These are phyloP conservation scores for Phaeomoniella chlamydospora DNA, from an alignment of 2,329 filamentous ascomycete species.

Conservation along the genomic window DNA sequence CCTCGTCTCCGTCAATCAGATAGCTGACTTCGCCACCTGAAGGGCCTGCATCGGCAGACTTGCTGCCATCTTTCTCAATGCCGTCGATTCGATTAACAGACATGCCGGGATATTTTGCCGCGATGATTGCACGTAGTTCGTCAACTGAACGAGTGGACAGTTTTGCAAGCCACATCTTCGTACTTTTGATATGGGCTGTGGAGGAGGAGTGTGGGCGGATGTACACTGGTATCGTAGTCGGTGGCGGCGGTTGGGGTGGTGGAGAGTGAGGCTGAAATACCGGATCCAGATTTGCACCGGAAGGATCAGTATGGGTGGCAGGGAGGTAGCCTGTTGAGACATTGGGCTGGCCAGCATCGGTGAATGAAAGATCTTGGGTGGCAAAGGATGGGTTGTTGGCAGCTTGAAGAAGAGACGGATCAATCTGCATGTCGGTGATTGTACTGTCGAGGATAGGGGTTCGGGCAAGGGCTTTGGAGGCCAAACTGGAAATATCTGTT, in stretches of 20 bases:
- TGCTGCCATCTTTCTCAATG: conserved; percentile 37
- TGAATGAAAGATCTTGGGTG: conserved; percentile 10
- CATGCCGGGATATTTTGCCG: conserved; percentile 45
- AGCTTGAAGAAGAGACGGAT: conserved; percentile 46
- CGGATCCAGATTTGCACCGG: conserved; percentile 21
- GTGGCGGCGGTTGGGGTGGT: conserved; percentile 4
- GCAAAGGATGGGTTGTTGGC: conserved; percentile 32
- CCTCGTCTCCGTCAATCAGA: conserved; percentile 54
- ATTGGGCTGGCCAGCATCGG: conserved; percentile 6
- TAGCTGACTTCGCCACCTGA: conserved; percentile 48
- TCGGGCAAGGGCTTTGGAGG: conserved; percentile 27
- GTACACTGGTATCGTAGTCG: conserved; percentile 43
- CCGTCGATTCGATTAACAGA: conserved; percentile 50
- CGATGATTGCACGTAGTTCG: conserved; percentile 49
- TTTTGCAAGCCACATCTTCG: conserved; percentile 49
- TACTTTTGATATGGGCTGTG: conserved; percentile 30
- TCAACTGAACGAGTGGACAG: conserved; percentile 42
- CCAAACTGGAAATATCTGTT: conserved; percentile 26
- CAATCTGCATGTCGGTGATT: conserved; percentile 44
- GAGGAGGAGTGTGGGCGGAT: conserved; percentile 57
- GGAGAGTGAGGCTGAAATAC: conserved; percentile 3
- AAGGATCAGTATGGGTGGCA: conserved; percentile 11
- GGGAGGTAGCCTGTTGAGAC: conserved; percentile 21
- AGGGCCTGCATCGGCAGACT: conserved; percentile 18
- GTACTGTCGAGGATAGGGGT: conserved; percentile 22